Percentiles rank a stretch among this genome's conserved stretches.
Conservation (phyloP, 2,329 filamentous ascomycete genomes). For the Diaporthe caulivora region DNA sequence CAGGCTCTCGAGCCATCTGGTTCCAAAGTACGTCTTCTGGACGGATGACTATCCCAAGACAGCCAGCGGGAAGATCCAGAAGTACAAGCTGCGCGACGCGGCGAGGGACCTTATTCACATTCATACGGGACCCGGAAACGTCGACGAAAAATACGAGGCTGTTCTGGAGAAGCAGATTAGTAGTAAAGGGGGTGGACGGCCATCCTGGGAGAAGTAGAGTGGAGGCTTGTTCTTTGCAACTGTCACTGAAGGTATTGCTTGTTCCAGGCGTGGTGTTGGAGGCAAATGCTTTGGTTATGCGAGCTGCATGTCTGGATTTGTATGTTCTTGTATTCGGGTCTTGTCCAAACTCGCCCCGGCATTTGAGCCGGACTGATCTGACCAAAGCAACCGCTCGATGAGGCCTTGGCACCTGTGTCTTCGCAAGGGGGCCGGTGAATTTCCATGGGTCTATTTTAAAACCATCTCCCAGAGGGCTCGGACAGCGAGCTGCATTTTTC, state of each 20-base stretch:
- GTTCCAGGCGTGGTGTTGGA: conserved; percentile 14
- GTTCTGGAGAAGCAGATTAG: conserved; percentile 26
- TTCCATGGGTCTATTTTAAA: background rate
- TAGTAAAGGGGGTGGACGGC: background rate
- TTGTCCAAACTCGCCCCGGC: background rate
- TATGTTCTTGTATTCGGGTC: background rate
- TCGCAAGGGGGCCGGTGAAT: background rate
- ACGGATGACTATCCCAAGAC: conserved; percentile 91
- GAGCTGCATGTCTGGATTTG: background rate
- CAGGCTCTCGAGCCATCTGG: conserved; percentile 79
- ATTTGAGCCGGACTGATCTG: background rate
- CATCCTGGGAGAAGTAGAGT: conserved; percentile 13
- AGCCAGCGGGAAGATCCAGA: conserved; percentile 96
- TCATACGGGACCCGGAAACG: conserved; percentile 3
- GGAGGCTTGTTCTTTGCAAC: too few relatives aligned
- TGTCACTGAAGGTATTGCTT: background rate
- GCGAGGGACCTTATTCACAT: conserved; percentile 57
- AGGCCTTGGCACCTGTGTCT: background rate
- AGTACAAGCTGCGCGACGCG: conserved; percentile 83
- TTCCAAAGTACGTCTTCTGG: conserved; percentile 93
- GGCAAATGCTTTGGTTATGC: background rate
- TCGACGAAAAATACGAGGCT: conserved; percentile 33
- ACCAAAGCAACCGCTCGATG: background rate
- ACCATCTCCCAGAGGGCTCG: background rate
- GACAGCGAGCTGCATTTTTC: background rate